These are phyloP conservation scores for Primulina eburnea DNA, from an alignment of 257 asterid genomes.

Conservation along the genomic window DNA sequence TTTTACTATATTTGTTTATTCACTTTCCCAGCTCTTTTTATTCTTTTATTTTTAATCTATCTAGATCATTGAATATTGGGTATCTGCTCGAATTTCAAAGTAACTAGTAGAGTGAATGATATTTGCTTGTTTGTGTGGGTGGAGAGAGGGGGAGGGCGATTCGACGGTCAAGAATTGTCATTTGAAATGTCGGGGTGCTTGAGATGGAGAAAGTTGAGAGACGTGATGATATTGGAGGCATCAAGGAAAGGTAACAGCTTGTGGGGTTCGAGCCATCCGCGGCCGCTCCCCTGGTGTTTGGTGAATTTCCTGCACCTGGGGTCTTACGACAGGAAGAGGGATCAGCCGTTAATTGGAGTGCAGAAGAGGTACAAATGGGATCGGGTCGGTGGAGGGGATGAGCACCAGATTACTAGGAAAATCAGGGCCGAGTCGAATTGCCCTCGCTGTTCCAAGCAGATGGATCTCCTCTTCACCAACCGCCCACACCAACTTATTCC, in stretches of 20 bases:
- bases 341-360: conserved; percentile 44
- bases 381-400: conserved; percentile 45
- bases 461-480: conserved; percentile 78
- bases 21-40: not conserved
- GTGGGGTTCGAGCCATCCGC: conserved; percentile 29
- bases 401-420: conserved; percentile 43
- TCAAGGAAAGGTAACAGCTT: conserved; percentile 30
- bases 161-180: not conserved
- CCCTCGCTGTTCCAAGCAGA: conserved; percentile 90
- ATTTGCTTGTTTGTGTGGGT: conserved; percentile 1
- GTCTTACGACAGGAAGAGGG: conserved; percentile 50
- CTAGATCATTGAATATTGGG: conserved; percentile 10
- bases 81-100: not conserved
- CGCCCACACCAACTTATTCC: conserved; percentile 62
- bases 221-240: conserved; percentile 28
- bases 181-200: conserved; percentile 51
- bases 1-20: not conserved
- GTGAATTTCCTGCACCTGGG: conserved; percentile 52
- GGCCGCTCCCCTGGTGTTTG: conserved; percentile 29
- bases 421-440: conserved; percentile 90
- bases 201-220: conserved; percentile 58
- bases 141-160: not conserved
- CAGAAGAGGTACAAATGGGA: conserved; percentile 83
- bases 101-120: not conserved
- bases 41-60: not conserved